These are phyloP conservation scores for Paramecium tetraurelia DNA, from an alignment of 73 alveolate species.

Conservation along the genomic window DNA sequence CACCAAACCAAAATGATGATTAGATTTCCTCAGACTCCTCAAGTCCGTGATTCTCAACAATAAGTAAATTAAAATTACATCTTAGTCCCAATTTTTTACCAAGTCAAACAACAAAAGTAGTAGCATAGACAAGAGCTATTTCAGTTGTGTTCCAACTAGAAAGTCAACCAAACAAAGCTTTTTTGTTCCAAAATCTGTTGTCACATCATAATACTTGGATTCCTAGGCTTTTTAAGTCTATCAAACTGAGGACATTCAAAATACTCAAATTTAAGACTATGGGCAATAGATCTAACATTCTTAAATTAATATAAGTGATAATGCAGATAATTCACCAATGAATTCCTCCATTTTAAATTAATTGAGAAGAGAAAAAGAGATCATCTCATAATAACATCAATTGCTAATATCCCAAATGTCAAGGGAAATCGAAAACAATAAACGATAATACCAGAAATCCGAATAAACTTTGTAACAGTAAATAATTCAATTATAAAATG, in stretches of 20 bases:
- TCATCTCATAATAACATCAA: neutral
- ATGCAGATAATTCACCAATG: neutral
- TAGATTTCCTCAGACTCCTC: neutral
- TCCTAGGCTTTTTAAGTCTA: neutral
- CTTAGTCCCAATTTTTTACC: neutral
- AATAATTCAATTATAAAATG: neutral
- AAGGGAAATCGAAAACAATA: neutral
- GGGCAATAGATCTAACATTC: neutral
- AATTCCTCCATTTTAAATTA: neutral
- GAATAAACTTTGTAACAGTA: slow-evolving; percentile 1
- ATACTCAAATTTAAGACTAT: neutral
- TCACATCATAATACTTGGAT: neutral
- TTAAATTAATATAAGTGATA: neutral
- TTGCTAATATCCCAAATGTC: neutral
- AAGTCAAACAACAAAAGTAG: neutral
- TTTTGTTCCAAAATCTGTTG: neutral
- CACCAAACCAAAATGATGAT: neutral
- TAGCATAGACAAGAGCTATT: neutral
- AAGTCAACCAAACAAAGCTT: neutral
- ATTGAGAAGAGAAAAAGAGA: slow-evolving; percentile 13
- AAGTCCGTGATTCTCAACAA: neutral
- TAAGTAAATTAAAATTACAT: neutral
- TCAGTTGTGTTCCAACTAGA: neutral
- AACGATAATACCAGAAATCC: neutral
- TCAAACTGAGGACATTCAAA: neutral